These are phyloP conservation scores for Colletotrichum filicis DNA, from an alignment of 2,329 filamentous ascomycete genomes.

Conservation along the genomic window DNA sequence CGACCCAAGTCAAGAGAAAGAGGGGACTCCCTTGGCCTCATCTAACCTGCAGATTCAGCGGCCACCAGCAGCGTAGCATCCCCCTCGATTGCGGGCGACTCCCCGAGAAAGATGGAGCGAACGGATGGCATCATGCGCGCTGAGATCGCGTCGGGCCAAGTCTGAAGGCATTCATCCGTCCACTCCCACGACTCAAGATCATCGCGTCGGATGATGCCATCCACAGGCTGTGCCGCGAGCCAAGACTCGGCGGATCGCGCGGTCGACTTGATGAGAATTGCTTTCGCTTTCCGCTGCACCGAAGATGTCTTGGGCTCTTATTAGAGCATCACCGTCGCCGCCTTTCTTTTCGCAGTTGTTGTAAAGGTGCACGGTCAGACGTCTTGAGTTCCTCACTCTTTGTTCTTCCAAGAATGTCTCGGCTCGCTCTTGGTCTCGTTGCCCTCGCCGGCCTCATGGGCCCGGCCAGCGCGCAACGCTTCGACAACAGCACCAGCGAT, in stretches of 20 bases:
- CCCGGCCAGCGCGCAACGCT: constrained; percentile 18
- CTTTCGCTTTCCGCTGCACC: constrained; percentile 12
- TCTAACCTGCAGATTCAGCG: constrained; percentile 22
- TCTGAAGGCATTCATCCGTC: not conserved
- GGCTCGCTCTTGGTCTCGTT: constrained; percentile 21
- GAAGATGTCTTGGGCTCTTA: not conserved
- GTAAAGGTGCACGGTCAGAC: not conserved
- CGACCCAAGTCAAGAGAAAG: not conserved
- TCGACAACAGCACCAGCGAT: constrained; percentile 22
- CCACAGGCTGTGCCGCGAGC: constrained; percentile 6
- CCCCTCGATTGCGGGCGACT: not conserved
- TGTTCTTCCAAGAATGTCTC: constrained; percentile 27
- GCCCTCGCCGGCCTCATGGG: constrained; percentile 32
- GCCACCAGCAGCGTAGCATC: constrained; percentile 24
- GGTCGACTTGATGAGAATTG: not conserved
- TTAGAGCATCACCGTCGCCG: constrained; percentile 3
- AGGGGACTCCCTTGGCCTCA: constrained; percentile 1
- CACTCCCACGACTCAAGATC: constrained; percentile 2
- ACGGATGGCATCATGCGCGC: constrained; percentile 17
- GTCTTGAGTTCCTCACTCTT: constrained; percentile 2
- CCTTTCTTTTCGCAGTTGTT: not conserved
- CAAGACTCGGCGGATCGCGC: not conserved
- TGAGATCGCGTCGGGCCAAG: constrained; percentile 11
- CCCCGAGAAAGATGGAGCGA: constrained; percentile 18
- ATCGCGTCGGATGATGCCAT: constrained; percentile 19